Evolutionary conservation across 768 basidiomycete genomes (phyloP), one percentile per base, ranked within the genome.

Genomic region (Tremella yokohamensis): DNA sequence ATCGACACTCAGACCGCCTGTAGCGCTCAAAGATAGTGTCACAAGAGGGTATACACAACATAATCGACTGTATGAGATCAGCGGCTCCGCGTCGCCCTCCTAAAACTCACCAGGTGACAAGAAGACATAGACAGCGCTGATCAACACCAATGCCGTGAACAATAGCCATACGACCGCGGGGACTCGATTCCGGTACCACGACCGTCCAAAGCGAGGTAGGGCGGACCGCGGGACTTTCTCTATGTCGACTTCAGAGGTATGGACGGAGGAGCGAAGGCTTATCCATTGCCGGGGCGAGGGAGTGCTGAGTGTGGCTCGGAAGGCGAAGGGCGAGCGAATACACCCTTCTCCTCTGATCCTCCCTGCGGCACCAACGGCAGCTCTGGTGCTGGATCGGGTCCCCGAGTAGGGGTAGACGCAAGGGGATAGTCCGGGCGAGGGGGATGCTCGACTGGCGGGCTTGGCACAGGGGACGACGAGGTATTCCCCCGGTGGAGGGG

Each of bases 21-120:
- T 45, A 45, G n/a, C 42, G 42, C 42, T 4, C 15, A 15, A 45
- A 45, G 42, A 4, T 6, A 16, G 42, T 45, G 8, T 45, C 22
- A 45, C 42, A 45, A 15, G 6, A 45, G 15, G 7, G 42, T 45
- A 45, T 45, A 45, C n/a, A 45, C 22, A 15, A 45, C 42, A 45
- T 45, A 45, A 45, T 45, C 42, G 42, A 45, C 42, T 45, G 42
- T 45, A 45, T 34, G 29, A 34, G 29, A 34, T 45, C 42, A 45
- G 42, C 22, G 42, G 22, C 8, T 15, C n/a, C 15, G 42, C 42
- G n/a, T 22, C 22, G 6, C 42, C 22, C 42, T 16, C 15, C 42
- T 8, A 8, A 6, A 45, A 45, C 42, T 45, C 42, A 45, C 42
- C 42, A 45, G 42, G 42, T 8, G 42, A 45, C 22, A 45, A 16